Evolutionary conservation across 2,329 filamentous ascomycete species (phyloP), one percentile per base, ranked within the genome.

Genomic region (Claviceps arundinis): DNA sequence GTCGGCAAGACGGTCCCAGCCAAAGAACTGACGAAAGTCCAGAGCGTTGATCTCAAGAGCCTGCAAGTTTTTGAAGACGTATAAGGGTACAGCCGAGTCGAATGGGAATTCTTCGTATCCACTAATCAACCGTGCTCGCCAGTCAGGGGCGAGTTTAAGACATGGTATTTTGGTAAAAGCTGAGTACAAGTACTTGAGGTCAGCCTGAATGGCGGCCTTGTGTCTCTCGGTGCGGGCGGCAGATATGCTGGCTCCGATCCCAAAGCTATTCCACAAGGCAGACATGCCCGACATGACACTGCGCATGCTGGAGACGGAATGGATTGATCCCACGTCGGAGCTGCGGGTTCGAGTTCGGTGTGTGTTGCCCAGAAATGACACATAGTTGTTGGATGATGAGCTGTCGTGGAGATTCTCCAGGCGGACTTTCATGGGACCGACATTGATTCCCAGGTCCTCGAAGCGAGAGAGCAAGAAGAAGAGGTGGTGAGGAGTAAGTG

Each of bases 281-380:
- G 89, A 93, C 86, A 98, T 95, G 67, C 87, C 88, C 30, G 93
- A 95, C 87, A 97, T 91, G 62, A 95, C 90, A 67, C 91, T 97
- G 65, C 91, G 84, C 59, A 98, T 88, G 70, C 93, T 97, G 24
- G 91, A 95, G 43, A 96, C 89, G 6, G 93, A 97, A 62, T 90
- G 89, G 58, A 97, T 88, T 1, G 93, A 97, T 60, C 89, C 88
- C 52, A 85, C 83, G 69, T 97, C 91, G 47, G 87, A 87, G 57
- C 82, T 78, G 56, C 83, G 82, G 57, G 86, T 85, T 66, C 87
- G 87, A 56, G 87, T 84, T 54, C 87, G 82, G 61, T 91, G 87
- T 24, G 68, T 67, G 61, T 89, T 86, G 64, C 86, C 85, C 56
- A 96, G 77, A 66, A 98, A 98, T 4, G 93, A 97, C 48, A 97